A percentile compares a stretch with the other conserved stretches of the same genome.
Evolutionary conservation across 805 yeast genomes (phyloP).

Genomic region (Wickerhamiella nectarea): DNA sequence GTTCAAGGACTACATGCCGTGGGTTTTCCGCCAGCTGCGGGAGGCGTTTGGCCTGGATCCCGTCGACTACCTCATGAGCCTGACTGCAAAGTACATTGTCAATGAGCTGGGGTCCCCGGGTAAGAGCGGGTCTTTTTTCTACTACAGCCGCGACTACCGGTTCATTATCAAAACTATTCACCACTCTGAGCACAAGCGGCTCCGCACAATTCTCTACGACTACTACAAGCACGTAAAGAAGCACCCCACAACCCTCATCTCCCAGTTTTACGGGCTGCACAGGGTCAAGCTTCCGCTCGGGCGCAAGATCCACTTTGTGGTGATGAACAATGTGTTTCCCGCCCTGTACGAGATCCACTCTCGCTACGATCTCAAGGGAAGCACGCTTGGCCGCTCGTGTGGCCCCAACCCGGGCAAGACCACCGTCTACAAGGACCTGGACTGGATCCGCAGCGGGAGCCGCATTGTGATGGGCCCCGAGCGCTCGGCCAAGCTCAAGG

Average conservation of each 20-base stretch:
- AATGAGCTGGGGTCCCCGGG: constrained; percentile 94
- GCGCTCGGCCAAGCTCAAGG: constrained; percentile 43
- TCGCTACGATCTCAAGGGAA: constrained; percentile 87
- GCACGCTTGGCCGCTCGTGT: constrained; percentile 58
- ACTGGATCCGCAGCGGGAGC: constrained; percentile 62
- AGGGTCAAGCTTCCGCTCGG: constrained; percentile 77
- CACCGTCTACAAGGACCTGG: constrained; percentile 67
- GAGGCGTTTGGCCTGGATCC: constrained; percentile 77
- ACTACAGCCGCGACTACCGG: constrained; percentile 84
- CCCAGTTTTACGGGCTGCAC: constrained; percentile 95
- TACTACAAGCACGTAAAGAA: constrained; percentile 68
- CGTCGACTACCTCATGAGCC: constrained; percentile 83
- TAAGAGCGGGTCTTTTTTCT: constrained; percentile 90
- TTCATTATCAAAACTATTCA: constrained; percentile 94
- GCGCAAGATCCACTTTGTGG: constrained; percentile 79
- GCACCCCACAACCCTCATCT: constrained; percentile 76
- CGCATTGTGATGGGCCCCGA: constrained; percentile 62
- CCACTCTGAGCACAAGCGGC: constrained; percentile 77
- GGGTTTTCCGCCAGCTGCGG: constrained; percentile 79
- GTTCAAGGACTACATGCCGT: constrained; percentile 92
- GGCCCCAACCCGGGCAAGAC: constrained; percentile 17
- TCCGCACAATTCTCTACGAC: constrained; percentile 56
- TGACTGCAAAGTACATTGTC: constrained; percentile 84
- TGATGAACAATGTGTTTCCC: constrained; percentile 95
- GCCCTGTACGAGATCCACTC: constrained; percentile 76